Evolutionary conservation across 768 basidiomycete genomes (phyloP), one percentile per base, ranked within the genome.

Genomic region (Myochromella boudieri): DNA sequence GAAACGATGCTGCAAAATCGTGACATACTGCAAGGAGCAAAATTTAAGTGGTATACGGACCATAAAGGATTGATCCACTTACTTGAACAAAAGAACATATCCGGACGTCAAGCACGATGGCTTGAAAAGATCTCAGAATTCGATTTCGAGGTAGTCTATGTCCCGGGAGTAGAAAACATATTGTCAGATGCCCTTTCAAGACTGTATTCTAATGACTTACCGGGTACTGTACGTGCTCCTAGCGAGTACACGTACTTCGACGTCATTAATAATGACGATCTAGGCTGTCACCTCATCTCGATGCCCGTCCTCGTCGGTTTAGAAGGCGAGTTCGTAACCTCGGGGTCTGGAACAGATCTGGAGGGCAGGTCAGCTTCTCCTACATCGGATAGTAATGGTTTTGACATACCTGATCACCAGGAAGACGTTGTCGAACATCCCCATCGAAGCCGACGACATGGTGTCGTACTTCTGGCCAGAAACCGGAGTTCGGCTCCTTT

Each of bases 181-280:
- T 45, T 61, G 1, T 60, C 68, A 0, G 68, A 74, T 44, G 59
- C 68, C 0, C 47, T 74, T 8, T 71, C 68, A 0, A 51, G 62
- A 0, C 29, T 61, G 2, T 60, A 57, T 31, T 42, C 54, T 2
- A 46, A 50, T 21, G 42, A 51, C 21, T 18, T 24, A 3, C 34
- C 49, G 6, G 57, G 57, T 0, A 55, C 48, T 0, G 45, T 54
- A 11, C 8, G 55, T 6, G 32, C 57, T n/a, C n/a, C n/a, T n/a
- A n/a, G n/a, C n/a, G n/a, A n/a, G n/a, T n/a, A n/a, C n/a, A n/a
- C n/a, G n/a, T n/a, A n/a, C n/a, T n/a, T n/a, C n/a, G n/a, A n/a
- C n/a, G n/a, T n/a, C n/a, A n/a, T n/a, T n/a, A n/a, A 36, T 14
- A 27, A 52, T 9, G 46, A 46, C 29, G 5, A 29, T 4, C 29